Base-by-base conservation (phyloP, 208 protist species). In the Phytomonas sp. region DNA sequence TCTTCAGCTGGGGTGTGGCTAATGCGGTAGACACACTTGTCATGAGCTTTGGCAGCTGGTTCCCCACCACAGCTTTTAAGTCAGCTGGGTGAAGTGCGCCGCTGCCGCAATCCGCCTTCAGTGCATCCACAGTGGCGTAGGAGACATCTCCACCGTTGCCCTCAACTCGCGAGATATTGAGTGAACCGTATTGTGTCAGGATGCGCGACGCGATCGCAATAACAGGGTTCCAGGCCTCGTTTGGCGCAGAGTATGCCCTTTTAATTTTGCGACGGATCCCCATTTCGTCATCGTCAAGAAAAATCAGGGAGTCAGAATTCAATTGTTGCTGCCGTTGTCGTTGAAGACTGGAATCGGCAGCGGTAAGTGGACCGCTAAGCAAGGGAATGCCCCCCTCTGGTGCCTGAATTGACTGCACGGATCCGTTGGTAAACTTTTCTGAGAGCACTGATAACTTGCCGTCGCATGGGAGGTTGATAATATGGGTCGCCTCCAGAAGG, bases 201-300 rank as follows among this genome's bases (percentile, higher is more conserved):
- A 96, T 69, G 66, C 91, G 81, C 68, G 85, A 72, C 0, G 92
- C 82, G 33, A 98, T 77, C 30, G 95, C 85, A 33, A 98, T 80
- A 10, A 98, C 87, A 11, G 96, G 94, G 75, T 99, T 98, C 30
- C 79, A 71, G 11, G 63, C 59, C 62, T 96, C 91, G 29, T 89
- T 87, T 0, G 82, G 82, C 7, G 95, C 94, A 72, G 94, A 98
- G 79, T 94, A 99, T 29, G 96, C 97, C 71, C 97, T 97, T 67
- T 95, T 97, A 29, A 99, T 94, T 80, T 99, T 99, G 26, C 84
- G 78, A 11, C 91, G 83, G 11, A 99, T 84, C 42, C 98, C 96
- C 74, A 92, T 91, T 23, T 88, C 84, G 31, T 81, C 86, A 76
- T 99, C 98, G 72, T 99, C 98, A 71, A 99, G 92, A 78, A 97